Conservation (phyloP, 2,329 filamentous ascomycete species). For the Colletotrichum sp. region DNA sequence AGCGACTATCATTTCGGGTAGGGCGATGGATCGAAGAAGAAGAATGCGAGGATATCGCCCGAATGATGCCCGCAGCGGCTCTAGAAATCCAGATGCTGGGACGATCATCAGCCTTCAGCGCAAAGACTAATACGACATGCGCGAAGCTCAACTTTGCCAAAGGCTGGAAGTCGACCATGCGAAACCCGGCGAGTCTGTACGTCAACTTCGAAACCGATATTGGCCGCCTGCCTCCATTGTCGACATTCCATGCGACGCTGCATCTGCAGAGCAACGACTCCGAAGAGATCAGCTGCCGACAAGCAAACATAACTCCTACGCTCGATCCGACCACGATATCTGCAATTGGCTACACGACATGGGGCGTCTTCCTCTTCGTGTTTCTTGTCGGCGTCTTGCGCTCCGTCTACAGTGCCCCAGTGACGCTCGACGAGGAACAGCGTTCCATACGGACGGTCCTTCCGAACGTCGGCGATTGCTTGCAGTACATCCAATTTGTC, state of each 20-base stretch:
- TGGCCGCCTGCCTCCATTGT: constrained; percentile 6
- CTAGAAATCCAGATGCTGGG: constrained; percentile 9
- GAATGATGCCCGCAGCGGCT: not conserved
- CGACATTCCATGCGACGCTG: constrained; percentile 18
- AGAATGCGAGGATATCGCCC: not conserved
- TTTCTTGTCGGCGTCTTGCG: constrained; percentile 15
- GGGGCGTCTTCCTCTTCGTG: constrained; percentile 23
- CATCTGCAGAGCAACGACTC: not conserved
- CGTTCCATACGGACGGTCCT: constrained; percentile 14
- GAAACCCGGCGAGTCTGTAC: not conserved
- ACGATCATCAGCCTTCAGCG: not conserved
- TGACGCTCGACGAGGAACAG: not conserved
- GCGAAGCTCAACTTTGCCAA: not conserved
- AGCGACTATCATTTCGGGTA: not conserved
- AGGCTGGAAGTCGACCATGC: not conserved
- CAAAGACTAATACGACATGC: not conserved
- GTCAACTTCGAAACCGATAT: constrained; percentile 7
- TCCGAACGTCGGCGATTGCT: constrained; percentile 52
- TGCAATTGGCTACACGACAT: constrained; percentile 17
- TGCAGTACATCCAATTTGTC: constrained; percentile 79
- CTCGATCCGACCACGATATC: not conserved
- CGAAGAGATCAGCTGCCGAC: constrained; percentile 10
- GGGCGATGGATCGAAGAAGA: constrained; percentile 6
- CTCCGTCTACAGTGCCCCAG: not conserved
- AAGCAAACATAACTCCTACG: constrained; percentile 23